Percentiles rank a stretch among this genome's conserved stretches.
phyloP scores from a whole-genome alignment of 2,329 filamentous ascomycete species.

The Karstenula rhodostoma region DNA sequence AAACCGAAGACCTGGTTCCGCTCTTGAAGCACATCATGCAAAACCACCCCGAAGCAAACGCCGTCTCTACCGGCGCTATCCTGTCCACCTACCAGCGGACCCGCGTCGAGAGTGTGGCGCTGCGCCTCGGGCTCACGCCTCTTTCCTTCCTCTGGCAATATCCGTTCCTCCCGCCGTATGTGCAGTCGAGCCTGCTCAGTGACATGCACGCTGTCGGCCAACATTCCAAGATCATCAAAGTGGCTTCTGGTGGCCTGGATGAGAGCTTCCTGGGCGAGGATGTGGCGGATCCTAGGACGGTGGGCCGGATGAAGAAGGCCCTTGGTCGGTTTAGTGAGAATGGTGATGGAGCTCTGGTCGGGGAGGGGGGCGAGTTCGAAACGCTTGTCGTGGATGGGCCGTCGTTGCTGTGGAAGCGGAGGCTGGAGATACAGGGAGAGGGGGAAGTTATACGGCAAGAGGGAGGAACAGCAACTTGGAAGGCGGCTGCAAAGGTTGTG shows the following conservation, averaged over 20 bases:
- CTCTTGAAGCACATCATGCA: constrained; percentile 73
- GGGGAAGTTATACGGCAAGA: constrained; percentile 65
- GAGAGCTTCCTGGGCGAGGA: constrained; percentile 82
- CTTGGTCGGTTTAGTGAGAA: constrained; percentile 72
- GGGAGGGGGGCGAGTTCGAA: constrained; percentile 96
- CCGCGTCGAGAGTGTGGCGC: constrained; percentile 88
- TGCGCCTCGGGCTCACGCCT: constrained; percentile 82
- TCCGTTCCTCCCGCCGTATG: constrained; percentile 70
- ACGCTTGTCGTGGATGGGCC: constrained; percentile 89
- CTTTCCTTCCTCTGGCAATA: constrained; percentile 94
- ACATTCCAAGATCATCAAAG: constrained; percentile 93
- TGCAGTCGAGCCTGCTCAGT: constrained; percentile 66
- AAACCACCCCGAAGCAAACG: constrained; percentile 81
- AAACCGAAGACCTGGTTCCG: constrained; percentile 86
- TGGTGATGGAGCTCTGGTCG: constrained; percentile 75
- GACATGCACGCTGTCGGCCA: constrained; percentile 83
- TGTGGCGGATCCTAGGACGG: constrained; percentile 66
- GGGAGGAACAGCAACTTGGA: constrained; percentile 79
- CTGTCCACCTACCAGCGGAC: constrained; percentile 96
- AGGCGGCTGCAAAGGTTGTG: constrained; percentile 67
- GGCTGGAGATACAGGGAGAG: constrained; percentile 72
- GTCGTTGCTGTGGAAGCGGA: constrained; percentile 72
- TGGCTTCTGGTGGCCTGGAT: constrained; percentile 88
- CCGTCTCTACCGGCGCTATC: constrained; percentile 89
- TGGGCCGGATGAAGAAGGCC: constrained; percentile 60